Conservation (phyloP, 768 basidiomycete genomes). For the Xanthoconium stramineum region DNA sequence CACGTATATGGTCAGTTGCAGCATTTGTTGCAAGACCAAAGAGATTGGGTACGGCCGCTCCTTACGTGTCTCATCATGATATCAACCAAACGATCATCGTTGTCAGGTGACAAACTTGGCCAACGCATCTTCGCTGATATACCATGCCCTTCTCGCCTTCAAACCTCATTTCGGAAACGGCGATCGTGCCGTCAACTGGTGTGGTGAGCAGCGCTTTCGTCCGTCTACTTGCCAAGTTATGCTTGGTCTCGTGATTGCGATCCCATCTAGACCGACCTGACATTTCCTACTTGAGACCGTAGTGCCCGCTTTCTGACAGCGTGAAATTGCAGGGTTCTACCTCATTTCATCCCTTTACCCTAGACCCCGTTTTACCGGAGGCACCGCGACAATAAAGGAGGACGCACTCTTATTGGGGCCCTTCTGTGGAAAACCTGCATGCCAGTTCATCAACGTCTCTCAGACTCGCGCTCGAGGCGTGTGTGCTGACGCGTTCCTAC, state of each 20-base stretch:
- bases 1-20: slow-evolving; percentile 67
- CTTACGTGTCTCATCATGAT: slow-evolving; percentile 3
- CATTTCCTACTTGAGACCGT: neutral
- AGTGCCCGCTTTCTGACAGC: slow-evolving; percentile 18
- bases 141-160: slow-evolving; percentile 71
- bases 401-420: slow-evolving; percentile 65
- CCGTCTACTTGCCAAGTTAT: neutral
- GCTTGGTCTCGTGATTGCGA: neutral
- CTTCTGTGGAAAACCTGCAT: slow-evolving; percentile 90
- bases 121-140: slow-evolving; percentile 80
- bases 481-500: slow-evolving; percentile 75
- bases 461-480: slow-evolving; percentile 66
- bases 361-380: slow-evolving; percentile 28
- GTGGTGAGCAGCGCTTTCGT: slow-evolving; percentile 56
- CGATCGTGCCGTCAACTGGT: slow-evolving; percentile 84
- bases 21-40: slow-evolving; percentile 59
- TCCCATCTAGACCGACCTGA: neutral
- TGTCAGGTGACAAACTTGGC: slow-evolving; percentile 80
- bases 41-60: slow-evolving; percentile 62
- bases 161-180: slow-evolving; percentile 56
- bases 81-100: neutral
- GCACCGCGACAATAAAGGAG: slow-evolving; percentile 7
- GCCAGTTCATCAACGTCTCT: slow-evolving; percentile 69
- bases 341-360: slow-evolving; percentile 66
- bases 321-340: slow-evolving; percentile 71